Evolutionary conservation across 148 eudicot genomes (phyloP), one percentile per base, ranked within the genome.

Genomic region (Tetragonia tetragonoides): DNA sequence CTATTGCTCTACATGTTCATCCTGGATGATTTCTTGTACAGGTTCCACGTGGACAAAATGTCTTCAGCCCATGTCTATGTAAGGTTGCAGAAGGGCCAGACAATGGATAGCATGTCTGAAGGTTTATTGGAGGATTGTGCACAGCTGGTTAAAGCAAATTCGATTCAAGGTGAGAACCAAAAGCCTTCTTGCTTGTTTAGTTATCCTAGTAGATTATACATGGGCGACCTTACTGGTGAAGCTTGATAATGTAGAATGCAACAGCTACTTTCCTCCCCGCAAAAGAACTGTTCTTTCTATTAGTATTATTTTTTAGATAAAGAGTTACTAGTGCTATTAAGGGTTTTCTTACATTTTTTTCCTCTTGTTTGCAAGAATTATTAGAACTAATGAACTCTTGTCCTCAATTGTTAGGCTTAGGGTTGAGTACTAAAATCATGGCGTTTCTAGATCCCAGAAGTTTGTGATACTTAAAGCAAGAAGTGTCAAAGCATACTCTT

Each of bases 31-130:
- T 57, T 77, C 70, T 49, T 66, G 44, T 79, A 79, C 85, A 95
- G 99, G 99, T 95, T 95, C 81, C 99, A 95, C 82, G 99, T 95
- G 80, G 99, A 95, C 87, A 95, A 95, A 81, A 95, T 95, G 97
- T 95, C 99, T 78, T 95, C 99, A 1, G 99, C 99, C 77, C 99
- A 95, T 85, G 99, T 95, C 64, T 95, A 95, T 84, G 86, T 95
- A 83, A 91, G 99, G 82, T 70, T 95, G 88, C 93, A 87, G 34
- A 95, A 88, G 85, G 92, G 95, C 77, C 99, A 93, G 88, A 83
- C 92, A 20, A 80, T 95, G 89, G 99, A 95, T 86, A 94, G 83
- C 79, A 93, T 95, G 84, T 86, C 99, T 44, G 99, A 95, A 86
- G 97, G 85, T 51, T 87, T 94, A 18, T 82, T 94, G 82, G 98